Conservation (phyloP, 495 filamentous ascomycete species). For the Aspergillus sclerotioniger region DNA sequence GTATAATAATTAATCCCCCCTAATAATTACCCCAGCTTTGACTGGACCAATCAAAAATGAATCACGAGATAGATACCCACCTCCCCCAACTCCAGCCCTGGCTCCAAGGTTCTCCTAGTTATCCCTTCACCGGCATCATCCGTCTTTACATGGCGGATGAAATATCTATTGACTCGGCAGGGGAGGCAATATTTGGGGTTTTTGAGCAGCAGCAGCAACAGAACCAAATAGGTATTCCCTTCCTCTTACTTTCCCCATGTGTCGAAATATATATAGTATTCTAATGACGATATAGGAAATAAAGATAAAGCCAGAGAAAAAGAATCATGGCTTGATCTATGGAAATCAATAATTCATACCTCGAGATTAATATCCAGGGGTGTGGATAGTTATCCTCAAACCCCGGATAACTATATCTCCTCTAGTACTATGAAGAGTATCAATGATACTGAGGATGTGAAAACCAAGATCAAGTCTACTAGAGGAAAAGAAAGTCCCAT, state of each 20-base stretch:
- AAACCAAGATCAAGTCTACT: too few relatives aligned
- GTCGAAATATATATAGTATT: too few relatives aligned
- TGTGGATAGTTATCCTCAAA: background rate
- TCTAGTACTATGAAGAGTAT: too few relatives aligned
- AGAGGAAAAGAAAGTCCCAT: too few relatives aligned
- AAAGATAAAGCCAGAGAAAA: too few relatives aligned
- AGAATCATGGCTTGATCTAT: background rate
- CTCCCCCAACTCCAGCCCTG: too few relatives aligned
- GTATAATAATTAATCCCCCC: too few relatives aligned
- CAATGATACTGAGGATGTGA: background rate
- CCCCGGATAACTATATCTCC: too few relatives aligned
- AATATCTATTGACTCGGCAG: constrained; percentile 5
- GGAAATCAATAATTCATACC: background rate
- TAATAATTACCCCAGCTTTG: too few relatives aligned
- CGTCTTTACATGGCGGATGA: constrained; percentile 16
- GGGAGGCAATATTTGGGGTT: constrained; percentile 10
- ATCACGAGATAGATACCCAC: constrained; percentile 7
- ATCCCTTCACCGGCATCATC: constrained; percentile 15
- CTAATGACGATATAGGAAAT: background rate
- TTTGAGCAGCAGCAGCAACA: background rate
- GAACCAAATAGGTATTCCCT: too few relatives aligned
- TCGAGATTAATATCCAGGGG: background rate
- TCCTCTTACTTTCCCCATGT: too few relatives aligned
- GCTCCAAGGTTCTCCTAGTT: constrained; percentile 11
- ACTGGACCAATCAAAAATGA: background rate